Conservation (phyloP, 1,139 yeast genomes). For the Kodamaea sp. region DNA sequence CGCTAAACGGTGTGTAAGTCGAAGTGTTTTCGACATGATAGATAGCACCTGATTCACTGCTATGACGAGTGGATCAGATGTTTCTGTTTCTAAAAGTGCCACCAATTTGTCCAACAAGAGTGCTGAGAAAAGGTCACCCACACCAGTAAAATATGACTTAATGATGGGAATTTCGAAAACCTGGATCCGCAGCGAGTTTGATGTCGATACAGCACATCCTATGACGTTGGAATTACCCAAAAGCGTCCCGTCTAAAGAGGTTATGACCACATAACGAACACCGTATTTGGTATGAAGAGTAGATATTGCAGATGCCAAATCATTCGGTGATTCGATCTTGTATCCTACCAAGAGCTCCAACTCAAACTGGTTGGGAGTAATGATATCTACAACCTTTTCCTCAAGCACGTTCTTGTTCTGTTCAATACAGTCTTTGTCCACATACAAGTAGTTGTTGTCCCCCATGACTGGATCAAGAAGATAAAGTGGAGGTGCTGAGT, state of each 20-base stretch:
- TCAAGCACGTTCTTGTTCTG: constrained; percentile 60
- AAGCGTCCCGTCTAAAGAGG: constrained; percentile 43
- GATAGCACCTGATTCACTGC: constrained; percentile 53
- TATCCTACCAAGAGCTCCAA: constrained; percentile 68
- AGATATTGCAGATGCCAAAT: constrained; percentile 48
- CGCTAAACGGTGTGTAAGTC: constrained; percentile 36
- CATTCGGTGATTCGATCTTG: constrained; percentile 40
- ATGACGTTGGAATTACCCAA: constrained; percentile 23
- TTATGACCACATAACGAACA: constrained; percentile 67
- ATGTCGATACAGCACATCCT: constrained; percentile 56
- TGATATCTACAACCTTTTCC: constrained; percentile 56
- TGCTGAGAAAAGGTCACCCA: constrained; percentile 90
- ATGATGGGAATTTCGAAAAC: constrained; percentile 46
- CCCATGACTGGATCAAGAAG: constrained; percentile 93
- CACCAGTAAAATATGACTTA: constrained; percentile 82
- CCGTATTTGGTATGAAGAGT: constrained; percentile 50
- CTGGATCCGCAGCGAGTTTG: constrained; percentile 1
- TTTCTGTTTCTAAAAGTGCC: constrained; percentile 1
- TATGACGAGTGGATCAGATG: constrained; percentile 5
- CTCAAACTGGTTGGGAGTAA: constrained; percentile 93
- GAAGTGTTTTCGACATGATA: constrained; percentile 49
- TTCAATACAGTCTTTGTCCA: constrained; percentile 65
- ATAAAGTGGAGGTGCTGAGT: constrained; percentile 41
- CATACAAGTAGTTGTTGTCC: constrained; percentile 83
- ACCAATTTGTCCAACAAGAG: constrained; percentile 60